Base-by-base conservation (phyloP, 495 filamentous ascomycete genomes). In the Penicillium crystallinum region DNA sequence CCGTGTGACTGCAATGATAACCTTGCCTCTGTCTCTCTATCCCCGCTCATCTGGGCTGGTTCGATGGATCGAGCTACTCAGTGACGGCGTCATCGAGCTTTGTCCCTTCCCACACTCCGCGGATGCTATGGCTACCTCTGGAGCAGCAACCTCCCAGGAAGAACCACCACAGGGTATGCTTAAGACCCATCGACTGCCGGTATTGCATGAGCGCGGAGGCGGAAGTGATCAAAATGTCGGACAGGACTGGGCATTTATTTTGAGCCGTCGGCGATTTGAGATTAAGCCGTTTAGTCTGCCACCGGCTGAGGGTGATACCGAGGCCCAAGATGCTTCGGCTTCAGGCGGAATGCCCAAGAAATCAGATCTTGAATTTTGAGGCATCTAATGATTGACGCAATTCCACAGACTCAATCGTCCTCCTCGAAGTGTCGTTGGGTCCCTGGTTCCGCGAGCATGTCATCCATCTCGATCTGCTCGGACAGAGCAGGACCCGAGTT, bases 261-360 rank as follows among this genome's bases (percentile, higher is more conserved):
- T 97, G 29, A 95, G 89, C 62, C 79, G 88, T 57, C 84, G 85
- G 53, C 90, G 80, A 61, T 84, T 98, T 59, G 81, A 86, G 54
- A 91, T 98, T 54, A 90, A 85, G 68, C 86, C 89, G 7, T 98
- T 88, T 66, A 91, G 86, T 66, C 71, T 98, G 43, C 95, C 95
- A 31, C 93, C 93, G 1, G 79, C 90, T n/a, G 88, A 89, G 35
- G 88, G 83, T 3, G 89, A 92, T 52, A 77, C 77, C 29, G 83
- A 87, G 56, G 85, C 82, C 43, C 83, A 89, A 61, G 80, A 81
- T 40, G 76, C 74, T 27, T 68, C 70, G 19, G 68, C 53, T 38
- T 60, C 68, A 11, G 56, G 69, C 19, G 75, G 69, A 53, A 80
- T 79, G 73, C 77, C 73, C 3, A 86, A 79, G 36, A 84, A 83